These are phyloP conservation scores for Colletotrichum trifolii DNA, from an alignment of 2,329 filamentous ascomycete genomes.

Conservation along the genomic window DNA sequence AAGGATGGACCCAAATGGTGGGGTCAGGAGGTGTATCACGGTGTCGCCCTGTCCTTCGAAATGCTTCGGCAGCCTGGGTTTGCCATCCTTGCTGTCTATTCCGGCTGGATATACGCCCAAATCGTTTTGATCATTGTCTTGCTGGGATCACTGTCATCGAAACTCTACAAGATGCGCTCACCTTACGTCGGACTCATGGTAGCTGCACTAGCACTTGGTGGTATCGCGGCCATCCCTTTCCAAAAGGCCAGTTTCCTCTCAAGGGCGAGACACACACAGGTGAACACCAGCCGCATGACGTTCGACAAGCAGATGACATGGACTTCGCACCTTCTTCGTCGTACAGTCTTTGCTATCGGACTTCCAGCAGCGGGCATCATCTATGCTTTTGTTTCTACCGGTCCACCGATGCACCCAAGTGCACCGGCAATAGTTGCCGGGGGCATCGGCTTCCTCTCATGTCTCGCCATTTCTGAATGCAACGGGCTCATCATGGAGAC, in stretches of 20 bases:
- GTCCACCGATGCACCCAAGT: slow-evolving; percentile 68
- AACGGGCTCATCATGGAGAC: slow-evolving; percentile 83
- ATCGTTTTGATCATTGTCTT: slow-evolving; percentile 78
- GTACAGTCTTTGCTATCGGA: slow-evolving; percentile 73
- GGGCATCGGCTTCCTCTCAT: slow-evolving; percentile 76
- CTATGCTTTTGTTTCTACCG: slow-evolving; percentile 75
- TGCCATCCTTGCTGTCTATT: slow-evolving; percentile 76
- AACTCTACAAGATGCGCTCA: slow-evolving; percentile 72
- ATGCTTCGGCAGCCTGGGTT: slow-evolving; percentile 83
- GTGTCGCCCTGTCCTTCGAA: slow-evolving; percentile 71
- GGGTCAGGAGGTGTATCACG: slow-evolving; percentile 81
- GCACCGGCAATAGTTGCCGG: slow-evolving; percentile 75
- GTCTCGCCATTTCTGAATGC: slow-evolving; percentile 80
- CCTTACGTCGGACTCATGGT: slow-evolving; percentile 75
- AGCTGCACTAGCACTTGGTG: slow-evolving; percentile 74
- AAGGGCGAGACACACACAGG: slow-evolving; percentile 67
- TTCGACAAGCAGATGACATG: slow-evolving; percentile 72
- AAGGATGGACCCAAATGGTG: slow-evolving; percentile 80
- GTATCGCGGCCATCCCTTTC: slow-evolving; percentile 76
- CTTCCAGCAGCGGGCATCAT: slow-evolving; percentile 75
- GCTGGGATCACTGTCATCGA: slow-evolving; percentile 77
- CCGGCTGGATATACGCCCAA: slow-evolving; percentile 83
- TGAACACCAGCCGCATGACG: slow-evolving; percentile 74
- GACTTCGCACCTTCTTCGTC: slow-evolving; percentile 78
- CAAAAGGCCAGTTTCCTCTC: slow-evolving; percentile 78